phyloP scores from a whole-genome alignment of 1,284 basidiomycete species.

The Phellinidium pouzarii region DNA sequence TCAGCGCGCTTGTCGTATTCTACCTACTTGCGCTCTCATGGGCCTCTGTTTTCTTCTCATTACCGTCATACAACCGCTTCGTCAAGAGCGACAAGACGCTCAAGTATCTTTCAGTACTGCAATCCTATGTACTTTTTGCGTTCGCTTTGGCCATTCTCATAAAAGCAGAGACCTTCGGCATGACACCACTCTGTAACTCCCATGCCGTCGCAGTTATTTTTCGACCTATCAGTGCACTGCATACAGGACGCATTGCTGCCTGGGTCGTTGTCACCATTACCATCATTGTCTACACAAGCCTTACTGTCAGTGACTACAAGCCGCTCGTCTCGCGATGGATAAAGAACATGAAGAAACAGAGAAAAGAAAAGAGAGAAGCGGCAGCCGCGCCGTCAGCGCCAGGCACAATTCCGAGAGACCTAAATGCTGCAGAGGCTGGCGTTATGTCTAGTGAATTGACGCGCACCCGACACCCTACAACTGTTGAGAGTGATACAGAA shows the following conservation, averaged over 20 bases:
- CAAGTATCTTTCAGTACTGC: slow-evolving; percentile 21
- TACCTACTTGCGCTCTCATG: slow-evolving; percentile 19
- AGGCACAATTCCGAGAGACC: not conserved
- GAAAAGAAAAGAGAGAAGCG: not conserved
- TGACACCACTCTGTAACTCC: slow-evolving; percentile 21
- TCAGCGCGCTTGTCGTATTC: slow-evolving; percentile 17
- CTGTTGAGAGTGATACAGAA: not conserved
- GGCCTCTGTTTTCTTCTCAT: slow-evolving; percentile 21
- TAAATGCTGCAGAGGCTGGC: not conserved
- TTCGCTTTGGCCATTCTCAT: slow-evolving; percentile 24
- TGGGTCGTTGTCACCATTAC: slow-evolving; percentile 18
- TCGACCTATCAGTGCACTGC: slow-evolving; percentile 23
- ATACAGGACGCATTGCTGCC: slow-evolving; percentile 21
- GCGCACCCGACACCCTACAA: not conserved
- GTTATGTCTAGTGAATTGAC: not conserved
- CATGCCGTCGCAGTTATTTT: slow-evolving; percentile 24
- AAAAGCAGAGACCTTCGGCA: slow-evolving; percentile 22
- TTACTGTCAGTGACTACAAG: slow-evolving; percentile 21
- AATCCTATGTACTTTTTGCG: slow-evolving; percentile 24
- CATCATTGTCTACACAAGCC: slow-evolving; percentile 16
- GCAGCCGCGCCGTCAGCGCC: too few relatives aligned
- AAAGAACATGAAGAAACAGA: slow-evolving; percentile 4
- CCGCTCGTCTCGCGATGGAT: slow-evolving; percentile 6
- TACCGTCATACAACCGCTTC: slow-evolving; percentile 22
- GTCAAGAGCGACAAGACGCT: slow-evolving; percentile 8